Evolutionary conservation across 2,329 filamentous ascomycete species (phyloP).

Genomic region (Diaporthe sp.): DNA sequence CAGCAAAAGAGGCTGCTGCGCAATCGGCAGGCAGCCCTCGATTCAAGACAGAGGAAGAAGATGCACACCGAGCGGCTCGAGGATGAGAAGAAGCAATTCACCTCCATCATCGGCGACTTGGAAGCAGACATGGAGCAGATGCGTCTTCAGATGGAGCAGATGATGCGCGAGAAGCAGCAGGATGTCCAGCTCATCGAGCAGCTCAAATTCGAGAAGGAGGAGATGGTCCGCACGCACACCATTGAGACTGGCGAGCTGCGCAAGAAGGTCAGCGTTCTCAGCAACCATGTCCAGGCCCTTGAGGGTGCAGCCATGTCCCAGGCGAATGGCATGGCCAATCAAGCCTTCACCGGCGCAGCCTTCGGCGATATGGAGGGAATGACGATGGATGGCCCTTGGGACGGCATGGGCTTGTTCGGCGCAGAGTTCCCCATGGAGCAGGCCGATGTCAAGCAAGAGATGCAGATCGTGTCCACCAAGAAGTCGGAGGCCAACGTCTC

Average conservation of each 20-base stretch:
- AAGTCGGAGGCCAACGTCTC: slow-evolving; percentile 64
- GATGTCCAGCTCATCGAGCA: slow-evolving; percentile 81
- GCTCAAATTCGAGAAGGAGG: slow-evolving; percentile 88
- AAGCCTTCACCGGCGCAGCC: slow-evolving; percentile 62
- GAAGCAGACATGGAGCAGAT: slow-evolving; percentile 82
- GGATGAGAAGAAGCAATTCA: slow-evolving; percentile 95
- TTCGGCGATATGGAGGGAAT: slow-evolving; percentile 89
- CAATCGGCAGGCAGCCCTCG: slow-evolving; percentile 96
- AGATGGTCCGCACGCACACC: slow-evolving; percentile 89
- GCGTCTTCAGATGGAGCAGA: slow-evolving; percentile 78
- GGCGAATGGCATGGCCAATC: slow-evolving; percentile 39
- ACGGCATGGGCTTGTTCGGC: slow-evolving; percentile 80
- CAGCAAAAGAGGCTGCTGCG: slow-evolving; percentile 95
- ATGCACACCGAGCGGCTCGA: slow-evolving; percentile 97
- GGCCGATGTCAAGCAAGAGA: slow-evolving; percentile 71
- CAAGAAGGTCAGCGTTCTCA: slow-evolving; percentile 90
- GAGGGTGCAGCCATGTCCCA: slow-evolving; percentile 70
- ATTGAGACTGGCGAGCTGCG: slow-evolving; percentile 91
- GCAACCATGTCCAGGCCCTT: slow-evolving; percentile 78
- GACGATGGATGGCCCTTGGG: slow-evolving; percentile 86
- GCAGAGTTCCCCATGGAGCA: slow-evolving; percentile 77
- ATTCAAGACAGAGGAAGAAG: slow-evolving; percentile 98
- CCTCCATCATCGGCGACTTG: slow-evolving; percentile 80
- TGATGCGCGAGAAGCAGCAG: slow-evolving; percentile 80
- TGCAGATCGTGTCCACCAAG: slow-evolving; percentile 67